phyloP scores from a whole-genome alignment of 805 yeast species.

The Allodekkera sacchari region DNA sequence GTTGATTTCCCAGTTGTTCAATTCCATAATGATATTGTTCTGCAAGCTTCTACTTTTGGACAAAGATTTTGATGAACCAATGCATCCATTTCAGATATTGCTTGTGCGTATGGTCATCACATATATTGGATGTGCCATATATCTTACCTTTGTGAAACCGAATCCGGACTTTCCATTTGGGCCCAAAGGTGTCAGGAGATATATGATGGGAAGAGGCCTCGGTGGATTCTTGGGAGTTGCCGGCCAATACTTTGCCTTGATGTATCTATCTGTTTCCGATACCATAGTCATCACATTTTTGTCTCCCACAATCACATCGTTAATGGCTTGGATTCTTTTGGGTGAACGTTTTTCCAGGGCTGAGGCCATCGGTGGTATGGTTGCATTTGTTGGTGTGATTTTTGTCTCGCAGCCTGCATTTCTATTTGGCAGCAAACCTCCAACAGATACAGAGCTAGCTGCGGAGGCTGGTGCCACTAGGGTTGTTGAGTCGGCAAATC shows the following conservation, averaged over 20 bases:
- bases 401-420: slow-evolving; percentile 77
- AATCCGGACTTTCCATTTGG: slow-evolving; percentile 66
- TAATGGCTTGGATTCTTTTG: slow-evolving; percentile 60
- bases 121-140: slow-evolving; percentile 44
- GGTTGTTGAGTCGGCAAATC: slow-evolving; percentile 41
- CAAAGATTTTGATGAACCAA: slow-evolving; percentile 45
- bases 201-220: slow-evolving; percentile 51
- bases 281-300: slow-evolving; percentile 75
- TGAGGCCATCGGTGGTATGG: slow-evolving; percentile 61
- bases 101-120: slow-evolving; percentile 74
- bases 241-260: slow-evolving; percentile 66
- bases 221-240: slow-evolving; percentile 78
- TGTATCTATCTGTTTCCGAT: slow-evolving; percentile 70
- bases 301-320: slow-evolving; percentile 67
- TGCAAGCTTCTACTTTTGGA: slow-evolving; percentile 71
- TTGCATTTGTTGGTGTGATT: slow-evolving; percentile 69
- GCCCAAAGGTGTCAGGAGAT: slow-evolving; percentile 44
- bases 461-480: slow-evolving; percentile 20
- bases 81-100: slow-evolving; percentile 73
- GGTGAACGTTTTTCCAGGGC: slow-evolving; percentile 56
- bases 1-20: slow-evolving; percentile 60
- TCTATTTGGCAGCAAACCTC: slow-evolving; percentile 38
- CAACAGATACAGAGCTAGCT: slow-evolving; percentile 1
- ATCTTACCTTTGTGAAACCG: slow-evolving; percentile 34
- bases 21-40: slow-evolving; percentile 66